Base-by-base conservation (phyloP, 345 rosid species). In the Barbarea vulgaris region DNA sequence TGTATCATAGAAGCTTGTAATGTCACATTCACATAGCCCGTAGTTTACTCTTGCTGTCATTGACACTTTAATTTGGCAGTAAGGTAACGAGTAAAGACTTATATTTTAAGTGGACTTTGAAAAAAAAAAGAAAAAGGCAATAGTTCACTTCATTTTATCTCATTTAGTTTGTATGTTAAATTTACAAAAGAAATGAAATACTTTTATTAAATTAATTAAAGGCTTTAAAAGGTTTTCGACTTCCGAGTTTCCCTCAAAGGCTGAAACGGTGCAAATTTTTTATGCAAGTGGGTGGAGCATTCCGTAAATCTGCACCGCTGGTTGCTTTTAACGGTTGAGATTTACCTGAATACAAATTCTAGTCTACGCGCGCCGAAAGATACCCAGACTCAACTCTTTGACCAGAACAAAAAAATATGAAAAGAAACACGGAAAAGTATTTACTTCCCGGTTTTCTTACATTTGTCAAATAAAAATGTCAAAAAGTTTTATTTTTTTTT, bases 361-460 rank as follows among this genome's bases (percentile, higher is more conserved):
- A 58, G 44, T 58, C 44, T 18, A 58, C 63, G 63, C 24, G 25
- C 63, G 63, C 41, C 63, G 63, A 57, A 57, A 56, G 62, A 56
- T 31, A 57, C 24, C 62, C 63, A 57, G 42, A 34, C 62, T 57
- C 39, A 30, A n/a, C 39, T 56, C 39, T 56, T 57, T 57, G 62
- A 57, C 41, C 41, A 57, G 31, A 57, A 33, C 14, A 5, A 0
- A 31, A 15, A 57, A 4, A 57, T 47, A n/a, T n/a, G n/a, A n/a
- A n/a, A n/a, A 47, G 34, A n/a, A 57, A 31, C 15, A 31, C 25
- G 63, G 42, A 57, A 57, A 17, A 57, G 41, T 56, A 17, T 31
- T 30, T 5, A 30, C 18, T 56, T 56, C 22, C 6, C 25, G 56
- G 28, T 5, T 22, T 50, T 50, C 25, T 36, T 10, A 4, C 27